Evolutionary conservation across 805 yeast species (phyloP), one percentile per base, ranked within the genome.

Genomic region (Saccharomycopsis fibuligera): DNA sequence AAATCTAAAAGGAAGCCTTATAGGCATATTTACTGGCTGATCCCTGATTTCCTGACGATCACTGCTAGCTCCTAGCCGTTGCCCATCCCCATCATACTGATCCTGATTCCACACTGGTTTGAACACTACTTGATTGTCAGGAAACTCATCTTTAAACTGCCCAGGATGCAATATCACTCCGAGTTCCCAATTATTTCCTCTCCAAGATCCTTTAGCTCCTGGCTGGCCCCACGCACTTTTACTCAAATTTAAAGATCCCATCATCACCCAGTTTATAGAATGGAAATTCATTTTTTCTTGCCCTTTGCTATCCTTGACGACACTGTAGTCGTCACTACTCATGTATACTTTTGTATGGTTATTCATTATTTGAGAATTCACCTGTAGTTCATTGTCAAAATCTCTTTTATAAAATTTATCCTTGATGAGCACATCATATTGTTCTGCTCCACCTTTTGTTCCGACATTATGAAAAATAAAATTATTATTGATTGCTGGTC

Each of bases 181-280:
- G 16, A 46, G 19, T 30, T 53, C 56, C 51, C 51, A 53, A 23
- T 53, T 53, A 4, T 45, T 33, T 9, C 56, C 47, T 12, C 29
- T 23, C 35, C 37, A 39, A 14, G 24, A 30, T 8, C 24, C 29
- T 4, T 38, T 41, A 8, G 35, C 21, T 14, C 35, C 40, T 6
- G 48, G 49, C 25, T 41, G 30, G 16, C 56, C 56, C 56, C 56
- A 53, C 9, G 56, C 56, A 24, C 48, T 44, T 19, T 47, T 44
- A 33, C 54, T 50, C 12, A 53, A 31, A 37, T 53, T 53, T 24
- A 47, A 35, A 9, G 54, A 50, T 1, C 56, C 56, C 44, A 53
- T 39, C 31, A 47, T 38, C 5, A 42, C 35, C 51, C 54, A 53
- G 8, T 53, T 36, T 3, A 52, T 22, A 10, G 46, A 17, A 17